Evolutionary conservation across 257 asterid genomes (phyloP).

Genomic region (Capsicum baccatum): DNA sequence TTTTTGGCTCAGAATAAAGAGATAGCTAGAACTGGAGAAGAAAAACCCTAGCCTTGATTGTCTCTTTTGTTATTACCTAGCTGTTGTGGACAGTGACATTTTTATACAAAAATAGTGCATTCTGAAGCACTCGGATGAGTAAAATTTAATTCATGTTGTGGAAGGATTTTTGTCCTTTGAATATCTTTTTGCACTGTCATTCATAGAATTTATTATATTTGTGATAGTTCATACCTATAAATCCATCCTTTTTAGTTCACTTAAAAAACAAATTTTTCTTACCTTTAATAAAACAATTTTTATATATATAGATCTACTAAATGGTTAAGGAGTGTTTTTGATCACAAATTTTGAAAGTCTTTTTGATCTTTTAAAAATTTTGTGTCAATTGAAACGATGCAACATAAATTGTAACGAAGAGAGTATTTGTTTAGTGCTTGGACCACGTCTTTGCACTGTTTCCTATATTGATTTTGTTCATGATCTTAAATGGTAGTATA

Average conservation of each 20-base stretch:
- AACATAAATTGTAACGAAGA: too few relatives aligned
- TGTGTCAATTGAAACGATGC: too few relatives aligned
- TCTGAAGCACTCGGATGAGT: neutral
- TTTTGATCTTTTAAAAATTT: too few relatives aligned
- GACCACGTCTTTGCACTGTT: slow-evolving; percentile 46
- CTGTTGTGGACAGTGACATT: slow-evolving; percentile 26
- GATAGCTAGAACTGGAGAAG: slow-evolving; percentile 11
- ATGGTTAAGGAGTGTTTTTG: too few relatives aligned
- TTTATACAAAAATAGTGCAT: slow-evolving; percentile 24
- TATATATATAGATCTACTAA: too few relatives aligned
- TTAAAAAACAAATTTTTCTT: too few relatives aligned
- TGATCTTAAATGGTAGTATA: slow-evolving; percentile 36
- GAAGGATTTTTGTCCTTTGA: neutral
- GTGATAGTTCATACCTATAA: neutral
- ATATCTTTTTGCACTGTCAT: neutral
- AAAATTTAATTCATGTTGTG: neutral
- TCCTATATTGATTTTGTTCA: slow-evolving; percentile 52
- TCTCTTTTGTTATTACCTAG: neutral
- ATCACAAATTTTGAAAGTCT: too few relatives aligned
- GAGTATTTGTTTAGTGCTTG: slow-evolving; percentile 27
- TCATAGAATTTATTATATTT: neutral
- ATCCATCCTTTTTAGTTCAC: too few relatives aligned
- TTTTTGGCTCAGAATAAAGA: slow-evolving; percentile 23
- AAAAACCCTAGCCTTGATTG: slow-evolving; percentile 24
- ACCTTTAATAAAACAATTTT: too few relatives aligned